These are phyloP conservation scores for Dictyostelium purpureum DNA, from an alignment of 78 protist species.

Conservation along the genomic window DNA sequence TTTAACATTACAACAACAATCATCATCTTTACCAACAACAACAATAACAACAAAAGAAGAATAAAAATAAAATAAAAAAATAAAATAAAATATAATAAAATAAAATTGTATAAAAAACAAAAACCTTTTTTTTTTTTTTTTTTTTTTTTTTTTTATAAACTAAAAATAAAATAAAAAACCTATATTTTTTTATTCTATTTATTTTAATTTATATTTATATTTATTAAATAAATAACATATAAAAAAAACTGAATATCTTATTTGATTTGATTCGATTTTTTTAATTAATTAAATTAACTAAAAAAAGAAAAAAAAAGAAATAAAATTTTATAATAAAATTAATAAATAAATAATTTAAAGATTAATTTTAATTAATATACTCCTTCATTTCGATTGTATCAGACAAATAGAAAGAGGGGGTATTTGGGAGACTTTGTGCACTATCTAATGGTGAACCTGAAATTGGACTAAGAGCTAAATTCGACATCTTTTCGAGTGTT, in stretches of 20 bases:
- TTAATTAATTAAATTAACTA: background rate
- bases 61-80: background rate
- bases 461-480: background rate
- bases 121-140: background rate
- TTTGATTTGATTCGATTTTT: background rate
- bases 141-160: background rate
- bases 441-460: background rate
- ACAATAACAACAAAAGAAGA: no score
- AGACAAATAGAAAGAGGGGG: constrained; percentile 20
- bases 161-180: background rate
- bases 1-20: background rate
- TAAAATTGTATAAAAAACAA: no score
- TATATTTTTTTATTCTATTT: no score
- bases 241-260: background rate
- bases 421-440: constrained; percentile 17
- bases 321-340: no score
- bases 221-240: no score
- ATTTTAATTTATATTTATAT: no score
- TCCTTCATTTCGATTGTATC: constrained; percentile 5
- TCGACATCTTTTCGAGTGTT: background rate
- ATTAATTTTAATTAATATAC: background rate
- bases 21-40: background rate
- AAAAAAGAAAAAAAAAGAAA: no score
- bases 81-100: no score
- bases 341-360: no score